phyloP scores from a whole-genome alignment of 208 protist species.

The Crithidia mellificae region DNA sequence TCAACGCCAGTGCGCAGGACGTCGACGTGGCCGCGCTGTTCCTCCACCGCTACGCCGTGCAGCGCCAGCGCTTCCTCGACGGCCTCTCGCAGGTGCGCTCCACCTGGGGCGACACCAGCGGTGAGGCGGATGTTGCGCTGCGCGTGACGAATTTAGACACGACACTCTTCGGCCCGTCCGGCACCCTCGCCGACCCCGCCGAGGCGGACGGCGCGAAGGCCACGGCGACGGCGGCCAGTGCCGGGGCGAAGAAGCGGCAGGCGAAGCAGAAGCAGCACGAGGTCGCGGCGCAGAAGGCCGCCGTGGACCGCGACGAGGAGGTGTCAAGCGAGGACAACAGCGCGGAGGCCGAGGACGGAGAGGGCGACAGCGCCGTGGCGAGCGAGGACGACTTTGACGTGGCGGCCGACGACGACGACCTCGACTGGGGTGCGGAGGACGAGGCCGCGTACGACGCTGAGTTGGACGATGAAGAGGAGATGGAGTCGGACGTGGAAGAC shows the following conservation, averaged over 20 bases:
- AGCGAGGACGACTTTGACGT: conserved; percentile 46
- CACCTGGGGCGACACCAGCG: conserved; percentile 85
- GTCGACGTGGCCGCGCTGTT: conserved; percentile 88
- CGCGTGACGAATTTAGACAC: conserved; percentile 69
- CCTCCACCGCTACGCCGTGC: conserved; percentile 89
- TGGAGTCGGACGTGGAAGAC: conserved; percentile 27
- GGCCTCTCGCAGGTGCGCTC: conserved; percentile 78
- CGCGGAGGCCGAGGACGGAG: conserved; percentile 18
- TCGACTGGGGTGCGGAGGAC: conserved; percentile 80
- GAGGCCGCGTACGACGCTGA: conserved; percentile 54
- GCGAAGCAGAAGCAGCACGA: not conserved
- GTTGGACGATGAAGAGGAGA: conserved; percentile 35
- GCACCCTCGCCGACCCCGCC: conserved; percentile 35
- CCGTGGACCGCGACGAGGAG: conserved; percentile 35
- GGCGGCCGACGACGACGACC: conserved; percentile 46
- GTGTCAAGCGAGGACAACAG: conserved; percentile 36
- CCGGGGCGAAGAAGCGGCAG: not conserved
- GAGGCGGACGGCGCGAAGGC: not conserved
- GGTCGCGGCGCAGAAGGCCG: no score
- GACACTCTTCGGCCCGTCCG: conserved; percentile 82
- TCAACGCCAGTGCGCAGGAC: conserved; percentile 76
- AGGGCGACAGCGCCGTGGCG: not conserved
- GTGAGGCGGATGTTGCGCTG: conserved; percentile 78
- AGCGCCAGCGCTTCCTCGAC: conserved; percentile 85
- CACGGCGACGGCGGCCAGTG: not conserved